Evolutionary conservation across 768 basidiomycete genomes (phyloP), one percentile per base, ranked within the genome.

Genomic region (Mrakia blollopis): DNA sequence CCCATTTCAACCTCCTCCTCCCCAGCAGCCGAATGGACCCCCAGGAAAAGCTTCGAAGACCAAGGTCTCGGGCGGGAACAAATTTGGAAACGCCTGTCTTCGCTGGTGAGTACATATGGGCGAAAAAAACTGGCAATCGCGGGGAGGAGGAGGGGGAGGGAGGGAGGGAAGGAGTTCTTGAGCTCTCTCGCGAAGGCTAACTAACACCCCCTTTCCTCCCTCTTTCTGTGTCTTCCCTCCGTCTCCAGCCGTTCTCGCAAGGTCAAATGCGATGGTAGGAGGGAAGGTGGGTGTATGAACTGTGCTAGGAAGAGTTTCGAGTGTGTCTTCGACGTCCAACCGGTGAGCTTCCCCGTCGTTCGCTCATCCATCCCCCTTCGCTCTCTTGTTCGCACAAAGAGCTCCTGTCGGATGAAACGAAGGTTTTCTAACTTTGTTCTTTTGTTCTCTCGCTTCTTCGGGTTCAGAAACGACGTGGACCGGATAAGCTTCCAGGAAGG

Each of bases 241-340:
- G 32, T 23, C 28, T 2, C 54, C 63, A 79, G 78, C 50, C 79
- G 79, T 28, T 60, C 67, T 32, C 72, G 78, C 9, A 80, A 80
- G 54, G 78, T 80, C 75, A 78, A 79, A 41, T 80, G 79, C 74
- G 78, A 78, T 44, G 78, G 78, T 37, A 60, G 62, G 6, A 47
- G 62, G 47, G 47, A 50, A 60, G 78, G 78, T 9, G 44, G 39
- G 16, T 80, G 79, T 65, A 30, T 63, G n/a, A 79, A 78, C 35
- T 80, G 79, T 52, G 63, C 62, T 16, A 79, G 74, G n/a, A 80
- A 79, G 44, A 61, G 63, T 7, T 67, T 79, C 32, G 79, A 79
- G 6, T 80, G 79, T 35, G 50, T 65, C 14, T 80, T 74, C 61
- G 79, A 80, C 63, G 73, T 57, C 35, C 35, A 54, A 16, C 72